Percentiles rank a stretch among this genome's conserved stretches.
Conservation (phyloP, 768 basidiomycete genomes). For the Punctularia strigosozonata region DNA sequence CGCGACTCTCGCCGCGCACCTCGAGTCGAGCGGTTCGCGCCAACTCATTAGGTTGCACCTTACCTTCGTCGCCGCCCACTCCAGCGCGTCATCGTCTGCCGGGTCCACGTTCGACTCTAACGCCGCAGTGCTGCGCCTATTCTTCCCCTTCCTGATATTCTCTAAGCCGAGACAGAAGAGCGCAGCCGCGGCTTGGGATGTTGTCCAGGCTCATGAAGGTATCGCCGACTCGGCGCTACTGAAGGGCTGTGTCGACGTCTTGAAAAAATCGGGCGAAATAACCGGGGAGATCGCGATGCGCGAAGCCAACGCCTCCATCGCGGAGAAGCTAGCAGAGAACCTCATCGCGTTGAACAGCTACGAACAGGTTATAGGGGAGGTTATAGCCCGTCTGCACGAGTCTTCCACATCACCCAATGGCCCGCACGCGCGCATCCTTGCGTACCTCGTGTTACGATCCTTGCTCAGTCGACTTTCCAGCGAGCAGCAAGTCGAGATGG, state of each 20-base stretch:
- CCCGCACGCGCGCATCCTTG: slow-evolving; percentile 42
- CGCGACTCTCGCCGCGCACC: slow-evolving; percentile 22
- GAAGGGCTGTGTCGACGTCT: slow-evolving; percentile 37
- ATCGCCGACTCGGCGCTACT: slow-evolving; percentile 32
- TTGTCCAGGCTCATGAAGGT: slow-evolving; percentile 26
- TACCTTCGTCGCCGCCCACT: slow-evolving; percentile 38
- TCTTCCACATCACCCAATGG: too few relatives aligned
- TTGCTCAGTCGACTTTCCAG: slow-evolving; percentile 46
- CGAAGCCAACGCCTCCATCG: too few relatives aligned
- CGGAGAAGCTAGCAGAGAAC: too few relatives aligned
- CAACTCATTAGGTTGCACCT: slow-evolving; percentile 42
- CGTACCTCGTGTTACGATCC: slow-evolving; percentile 50
- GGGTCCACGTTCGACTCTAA: slow-evolving; percentile 4
- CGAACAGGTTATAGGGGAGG: slow-evolving; percentile 27
- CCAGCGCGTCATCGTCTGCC: slow-evolving; percentile 21
- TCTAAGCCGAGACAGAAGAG: slow-evolving; percentile 63
- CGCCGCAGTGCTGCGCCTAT: slow-evolving; percentile 21
- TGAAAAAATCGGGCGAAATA: slow-evolving; percentile 16
- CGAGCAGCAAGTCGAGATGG: slow-evolving; percentile 45
- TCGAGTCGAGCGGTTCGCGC: slow-evolving; percentile 30
- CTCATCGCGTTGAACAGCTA: slow-evolving; percentile 41
- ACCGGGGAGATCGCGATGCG: slow-evolving; percentile 18
- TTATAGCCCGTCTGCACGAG: slow-evolving; percentile 42
- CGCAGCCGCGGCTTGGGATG: slow-evolving; percentile 58
- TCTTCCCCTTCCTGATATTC: slow-evolving; percentile 68